Conservation (phyloP, 495 filamentous ascomycete genomes). For the Hypoxylon lienhwacheense region DNA sequence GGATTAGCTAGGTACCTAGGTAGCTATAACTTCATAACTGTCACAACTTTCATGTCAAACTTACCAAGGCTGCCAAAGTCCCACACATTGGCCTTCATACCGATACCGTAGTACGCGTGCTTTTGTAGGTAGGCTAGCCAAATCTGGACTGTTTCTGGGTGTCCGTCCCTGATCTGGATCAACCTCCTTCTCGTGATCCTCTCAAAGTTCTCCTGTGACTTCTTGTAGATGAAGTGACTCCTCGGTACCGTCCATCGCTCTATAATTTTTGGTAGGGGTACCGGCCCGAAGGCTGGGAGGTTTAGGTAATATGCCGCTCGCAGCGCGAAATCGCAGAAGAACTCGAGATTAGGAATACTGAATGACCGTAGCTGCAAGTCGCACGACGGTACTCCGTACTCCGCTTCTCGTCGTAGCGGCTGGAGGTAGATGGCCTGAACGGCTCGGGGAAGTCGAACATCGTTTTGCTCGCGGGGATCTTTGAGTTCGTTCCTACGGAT, state of each 20-base stretch:
- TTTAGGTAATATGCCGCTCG: conserved; percentile 92
- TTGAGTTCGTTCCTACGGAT: conserved; percentile 32
- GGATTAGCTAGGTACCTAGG: conserved; percentile 28
- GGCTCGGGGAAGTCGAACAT: conserved; percentile 65
- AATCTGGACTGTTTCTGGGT: conserved; percentile 81
- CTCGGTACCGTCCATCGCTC: conserved; percentile 94
- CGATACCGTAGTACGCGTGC: conserved; percentile 88
- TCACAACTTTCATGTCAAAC: conserved; percentile 24
- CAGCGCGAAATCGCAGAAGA: conserved; percentile 93
- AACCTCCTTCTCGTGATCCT: conserved; percentile 81
- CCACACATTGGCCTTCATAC: conserved; percentile 99
- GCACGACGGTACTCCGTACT: conserved; percentile 79
- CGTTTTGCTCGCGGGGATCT: conserved; percentile 27
- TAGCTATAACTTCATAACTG: background rate
- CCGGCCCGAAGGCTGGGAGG: conserved; percentile 81
- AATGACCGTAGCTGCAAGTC: conserved; percentile 93
- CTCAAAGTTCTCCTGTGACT: conserved; percentile 97
- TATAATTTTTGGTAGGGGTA: conserved; percentile 82
- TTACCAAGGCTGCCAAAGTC: conserved; percentile 73
- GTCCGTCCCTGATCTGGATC: conserved; percentile 91
- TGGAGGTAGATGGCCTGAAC: conserved; percentile 85
- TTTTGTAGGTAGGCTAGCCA: conserved; percentile 93
- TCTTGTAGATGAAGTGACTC: conserved; percentile 91
- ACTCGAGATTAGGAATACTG: conserved; percentile 85
- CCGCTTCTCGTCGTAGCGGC: conserved; percentile 73